These are phyloP conservation scores for Cornus controversa DNA, from an alignment of 148 eudicot genomes.

Conservation along the genomic window DNA sequence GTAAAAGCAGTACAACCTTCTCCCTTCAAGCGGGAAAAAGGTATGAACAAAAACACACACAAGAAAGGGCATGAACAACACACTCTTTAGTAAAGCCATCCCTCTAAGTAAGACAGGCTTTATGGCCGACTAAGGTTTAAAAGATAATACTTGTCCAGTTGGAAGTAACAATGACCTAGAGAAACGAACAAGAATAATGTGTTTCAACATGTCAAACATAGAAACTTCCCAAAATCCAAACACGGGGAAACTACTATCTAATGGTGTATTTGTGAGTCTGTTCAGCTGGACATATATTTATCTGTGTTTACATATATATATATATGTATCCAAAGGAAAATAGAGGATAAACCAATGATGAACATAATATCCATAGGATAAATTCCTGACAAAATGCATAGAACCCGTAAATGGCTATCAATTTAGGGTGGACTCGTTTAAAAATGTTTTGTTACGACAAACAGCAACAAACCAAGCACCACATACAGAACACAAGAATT, in stretches of 20 bases:
- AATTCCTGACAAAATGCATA: neutral
- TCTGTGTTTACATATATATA: neutral
- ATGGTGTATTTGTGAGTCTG: neutral
- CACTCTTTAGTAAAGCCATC: neutral
- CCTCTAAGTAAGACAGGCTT: neutral
- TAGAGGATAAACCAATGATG: neutral
- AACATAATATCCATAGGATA: neutral
- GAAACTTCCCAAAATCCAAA: neutral
- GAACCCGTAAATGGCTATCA: neutral
- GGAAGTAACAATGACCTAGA: neutral
- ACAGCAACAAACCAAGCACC: no score
- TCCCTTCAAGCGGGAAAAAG: neutral
- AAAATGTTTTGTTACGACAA: no score
- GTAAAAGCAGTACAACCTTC: neutral
- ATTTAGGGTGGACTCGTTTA: neutral
- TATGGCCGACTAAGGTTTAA: neutral
- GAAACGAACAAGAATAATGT: neutral
- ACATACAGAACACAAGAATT: no score
- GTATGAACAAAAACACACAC: no score
- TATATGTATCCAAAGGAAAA: neutral
- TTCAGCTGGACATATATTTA: neutral
- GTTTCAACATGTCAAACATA: neutral
- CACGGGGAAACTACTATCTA: no score
- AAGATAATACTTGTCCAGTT: neutral
- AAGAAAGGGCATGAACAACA: neutral